phyloP scores from a whole-genome alignment of 2,329 filamentous ascomycete genomes.

The Aspergillus transmontanensis region DNA sequence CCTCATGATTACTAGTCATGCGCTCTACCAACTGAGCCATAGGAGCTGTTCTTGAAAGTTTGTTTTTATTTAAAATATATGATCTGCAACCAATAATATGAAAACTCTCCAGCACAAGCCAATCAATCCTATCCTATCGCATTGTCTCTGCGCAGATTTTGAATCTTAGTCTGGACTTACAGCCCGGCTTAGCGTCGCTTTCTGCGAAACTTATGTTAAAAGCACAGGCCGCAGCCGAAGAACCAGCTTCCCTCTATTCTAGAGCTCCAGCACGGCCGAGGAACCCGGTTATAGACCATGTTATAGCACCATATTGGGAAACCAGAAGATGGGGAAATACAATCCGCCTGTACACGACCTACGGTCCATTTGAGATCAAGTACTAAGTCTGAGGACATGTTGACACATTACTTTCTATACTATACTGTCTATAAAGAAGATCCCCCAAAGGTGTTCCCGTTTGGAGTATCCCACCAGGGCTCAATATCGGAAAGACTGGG shows the following conservation, averaged over 20 bases:
- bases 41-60: neutral
- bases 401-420: neutral
- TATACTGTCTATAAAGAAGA: conserved; percentile 20
- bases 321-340: neutral
- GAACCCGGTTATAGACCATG: no score
- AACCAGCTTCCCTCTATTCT: no score
- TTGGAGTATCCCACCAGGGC: conserved; percentile 35
- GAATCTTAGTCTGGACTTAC: no score
- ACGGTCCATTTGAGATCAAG: neutral
- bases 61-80: neutral
- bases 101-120: no score
- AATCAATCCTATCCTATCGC: no score
- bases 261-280: no score
- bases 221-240: no score
- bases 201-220: no score
- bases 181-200: no score
- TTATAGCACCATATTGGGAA: neutral
- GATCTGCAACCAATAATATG: neutral
- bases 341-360: neutral
- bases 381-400: neutral
- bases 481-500: conserved; percentile 32
- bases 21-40: neutral
- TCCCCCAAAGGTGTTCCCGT: conserved; percentile 19
- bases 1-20: conserved; percentile 1
- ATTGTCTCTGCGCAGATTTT: no score